Evolutionary conservation across 495 filamentous ascomycete genomes (phyloP).

Genomic region (Neurospora discreta): DNA sequence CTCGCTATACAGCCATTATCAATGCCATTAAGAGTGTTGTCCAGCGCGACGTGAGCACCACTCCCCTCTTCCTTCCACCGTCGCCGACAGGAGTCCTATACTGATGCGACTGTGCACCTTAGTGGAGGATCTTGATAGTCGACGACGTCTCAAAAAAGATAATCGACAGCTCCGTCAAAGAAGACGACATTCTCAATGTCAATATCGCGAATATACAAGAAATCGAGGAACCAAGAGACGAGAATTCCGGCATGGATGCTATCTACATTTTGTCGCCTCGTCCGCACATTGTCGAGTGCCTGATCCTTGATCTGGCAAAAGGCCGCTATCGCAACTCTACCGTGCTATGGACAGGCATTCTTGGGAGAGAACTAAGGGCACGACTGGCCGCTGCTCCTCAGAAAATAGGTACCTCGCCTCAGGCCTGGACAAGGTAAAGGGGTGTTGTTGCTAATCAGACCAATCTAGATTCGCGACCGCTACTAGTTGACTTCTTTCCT

Average conservation of each 20-base stretch:
- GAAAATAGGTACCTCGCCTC: constrained; percentile 42
- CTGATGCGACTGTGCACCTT: constrained; percentile 5
- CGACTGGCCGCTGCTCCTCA: constrained; percentile 47
- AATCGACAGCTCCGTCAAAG: constrained; percentile 76
- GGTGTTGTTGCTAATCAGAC: neutral
- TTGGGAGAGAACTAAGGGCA: constrained; percentile 29
- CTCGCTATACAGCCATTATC: constrained; percentile 25
- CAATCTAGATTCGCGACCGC: constrained; percentile 43
- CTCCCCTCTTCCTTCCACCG: constrained; percentile 2
- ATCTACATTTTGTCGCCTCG: constrained; percentile 81
- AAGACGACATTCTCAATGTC: constrained; percentile 90
- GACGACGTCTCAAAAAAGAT: constrained; percentile 71
- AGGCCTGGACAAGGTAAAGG: constrained; percentile 1
- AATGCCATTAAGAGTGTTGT: constrained; percentile 44
- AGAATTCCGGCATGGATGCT: constrained; percentile 82
- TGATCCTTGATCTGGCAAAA: constrained; percentile 83
- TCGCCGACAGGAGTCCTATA: neutral
- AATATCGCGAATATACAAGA: constrained; percentile 90
- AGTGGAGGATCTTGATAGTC: constrained; percentile 95
- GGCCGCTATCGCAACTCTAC: constrained; percentile 61
- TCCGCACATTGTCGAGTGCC: constrained; percentile 79
- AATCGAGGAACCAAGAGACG: constrained; percentile 71
- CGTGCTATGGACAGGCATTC: constrained; percentile 69
- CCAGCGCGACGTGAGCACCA: constrained; percentile 38
- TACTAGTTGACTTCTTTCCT: constrained; percentile 81